phyloP scores from a whole-genome alignment of 495 filamentous ascomycete genomes.

The Penicillium pulvis region DNA sequence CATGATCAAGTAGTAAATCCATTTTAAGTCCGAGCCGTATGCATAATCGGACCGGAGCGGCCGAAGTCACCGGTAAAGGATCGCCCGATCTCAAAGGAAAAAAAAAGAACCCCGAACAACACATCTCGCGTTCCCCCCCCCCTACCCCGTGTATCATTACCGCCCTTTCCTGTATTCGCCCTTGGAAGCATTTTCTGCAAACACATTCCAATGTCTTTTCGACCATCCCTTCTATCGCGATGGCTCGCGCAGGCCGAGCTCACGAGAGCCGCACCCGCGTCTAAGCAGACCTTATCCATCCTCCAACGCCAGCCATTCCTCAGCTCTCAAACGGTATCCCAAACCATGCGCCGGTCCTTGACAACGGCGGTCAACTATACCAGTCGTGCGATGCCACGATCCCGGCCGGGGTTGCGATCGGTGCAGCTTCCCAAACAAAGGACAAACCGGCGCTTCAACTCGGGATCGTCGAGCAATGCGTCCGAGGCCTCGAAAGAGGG shows the following conservation, averaged over 20 bases:
- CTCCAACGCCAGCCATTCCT: slow-evolving; percentile 3
- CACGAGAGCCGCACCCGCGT: slow-evolving; percentile 2
- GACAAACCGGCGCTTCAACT: slow-evolving; percentile 30
- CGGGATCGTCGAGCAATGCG: slow-evolving; percentile 19
- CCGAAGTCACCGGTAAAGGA: slow-evolving; percentile 1
- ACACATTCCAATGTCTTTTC: slow-evolving; percentile 21
- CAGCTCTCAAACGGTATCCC: neutral
- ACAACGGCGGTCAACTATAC: neutral
- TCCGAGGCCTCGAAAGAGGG: slow-evolving; percentile 35
- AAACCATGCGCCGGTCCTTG: slow-evolving; percentile 9
- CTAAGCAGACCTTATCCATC: neutral
- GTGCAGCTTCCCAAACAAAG: slow-evolving; percentile 11
- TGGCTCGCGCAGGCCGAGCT: slow-evolving; percentile 25
- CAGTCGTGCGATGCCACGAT: slow-evolving; percentile 1
- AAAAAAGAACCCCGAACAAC: slow-evolving; percentile 6
- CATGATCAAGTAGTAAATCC: neutral
- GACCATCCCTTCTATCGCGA: slow-evolving; percentile 23
- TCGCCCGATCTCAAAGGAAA: slow-evolving; percentile 1
- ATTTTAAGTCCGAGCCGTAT: neutral
- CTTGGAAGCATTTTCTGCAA: neutral
- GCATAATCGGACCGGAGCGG: slow-evolving; percentile 7
- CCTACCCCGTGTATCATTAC: neutral
- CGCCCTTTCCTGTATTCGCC: neutral
- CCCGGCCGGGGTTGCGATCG: slow-evolving; percentile 2
- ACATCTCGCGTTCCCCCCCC: neutral